Percentiles rank a stretch among this genome's conserved stretches.
phyloP scores from a whole-genome alignment of 2,329 filamentous ascomycete species.

The Aurifilum marmelostoma region DNA sequence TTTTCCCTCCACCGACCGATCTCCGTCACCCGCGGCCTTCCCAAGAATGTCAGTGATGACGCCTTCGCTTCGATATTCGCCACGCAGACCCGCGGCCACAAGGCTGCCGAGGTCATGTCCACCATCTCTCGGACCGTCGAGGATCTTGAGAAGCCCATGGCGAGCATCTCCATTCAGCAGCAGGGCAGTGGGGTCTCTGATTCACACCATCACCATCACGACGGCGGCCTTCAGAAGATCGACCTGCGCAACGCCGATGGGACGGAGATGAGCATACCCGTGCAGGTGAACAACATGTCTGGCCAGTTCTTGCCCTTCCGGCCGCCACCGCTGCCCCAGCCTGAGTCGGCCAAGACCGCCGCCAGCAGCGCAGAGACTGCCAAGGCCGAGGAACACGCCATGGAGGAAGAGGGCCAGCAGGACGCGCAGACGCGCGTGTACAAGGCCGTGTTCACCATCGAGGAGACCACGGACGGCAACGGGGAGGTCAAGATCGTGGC shows the following conservation, averaged over 20 bases:
- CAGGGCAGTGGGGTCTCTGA: constrained; percentile 30
- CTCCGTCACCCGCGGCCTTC: constrained; percentile 82
- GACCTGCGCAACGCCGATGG: constrained; percentile 61
- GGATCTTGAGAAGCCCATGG: constrained; percentile 62
- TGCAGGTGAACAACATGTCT: constrained; percentile 70
- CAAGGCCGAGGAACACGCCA: constrained; percentile 35
- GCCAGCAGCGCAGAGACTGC: constrained; percentile 37
- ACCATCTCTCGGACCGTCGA: constrained; percentile 66
- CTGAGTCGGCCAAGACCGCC: constrained; percentile 47
- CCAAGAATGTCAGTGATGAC: constrained; percentile 69
- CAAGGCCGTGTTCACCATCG: constrained; percentile 68
- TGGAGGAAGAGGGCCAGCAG: constrained; percentile 41
- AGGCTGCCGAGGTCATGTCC: constrained; percentile 66
- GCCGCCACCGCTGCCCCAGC: constrained; percentile 78
- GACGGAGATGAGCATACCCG: constrained; percentile 60
- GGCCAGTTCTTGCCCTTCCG: constrained; percentile 79
- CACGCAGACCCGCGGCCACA: constrained; percentile 51
- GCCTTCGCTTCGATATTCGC: constrained; percentile 86
- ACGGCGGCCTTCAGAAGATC: constrained; percentile 50
- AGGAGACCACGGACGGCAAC: constrained; percentile 64
- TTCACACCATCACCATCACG: constrained; percentile 42
- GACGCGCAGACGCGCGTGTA: constrained; percentile 61
- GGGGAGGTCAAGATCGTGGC: constrained; percentile 64
- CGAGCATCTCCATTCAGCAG: constrained; percentile 52
- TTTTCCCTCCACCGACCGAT: constrained; percentile 96